phyloP scores from a whole-genome alignment of 805 yeast species.

The Brettanomyces sp. region DNA sequence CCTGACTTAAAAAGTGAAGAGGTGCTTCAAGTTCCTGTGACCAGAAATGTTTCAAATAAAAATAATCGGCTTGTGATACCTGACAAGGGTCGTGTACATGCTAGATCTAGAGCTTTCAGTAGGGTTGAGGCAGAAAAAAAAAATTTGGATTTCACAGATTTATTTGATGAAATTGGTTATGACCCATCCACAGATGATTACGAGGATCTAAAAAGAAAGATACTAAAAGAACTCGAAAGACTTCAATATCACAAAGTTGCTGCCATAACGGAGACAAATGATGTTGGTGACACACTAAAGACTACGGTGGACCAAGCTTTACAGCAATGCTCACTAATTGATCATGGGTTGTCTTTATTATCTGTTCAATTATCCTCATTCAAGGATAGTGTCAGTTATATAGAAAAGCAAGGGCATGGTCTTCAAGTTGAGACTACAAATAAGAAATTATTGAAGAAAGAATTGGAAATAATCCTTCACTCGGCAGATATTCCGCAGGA shows the following conservation, averaged over 20 bases:
- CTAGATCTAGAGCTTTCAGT: conserved; percentile 24
- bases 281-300: conserved; percentile 33
- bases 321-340: conserved; percentile 45
- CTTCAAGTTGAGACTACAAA: conserved; percentile 77
- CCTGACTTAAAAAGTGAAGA: too few relatives aligned
- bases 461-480: conserved; percentile 55
- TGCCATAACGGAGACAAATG: conserved; percentile 33
- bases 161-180: conserved; percentile 77
- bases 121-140: conserved; percentile 14
- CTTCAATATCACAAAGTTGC: conserved; percentile 57
- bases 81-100: conserved; percentile 1
- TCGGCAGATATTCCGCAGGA: conserved; percentile 59
- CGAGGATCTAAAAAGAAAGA: conserved; percentile 43
- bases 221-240: conserved; percentile 48
- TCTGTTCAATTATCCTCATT: conserved; percentile 55
- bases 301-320: conserved; percentile 34
- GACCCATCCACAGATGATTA: conserved; percentile 52
- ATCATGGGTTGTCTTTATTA: conserved; percentile 44
- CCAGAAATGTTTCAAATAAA: too few relatives aligned
- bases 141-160: conserved; percentile 41
- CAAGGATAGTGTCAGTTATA: conserved; percentile 56
- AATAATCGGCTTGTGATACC: too few relatives aligned
- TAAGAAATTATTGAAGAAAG: conserved; percentile 64
- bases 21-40: too few relatives aligned
- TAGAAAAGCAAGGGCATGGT: conserved; percentile 72